These are phyloP conservation scores for Colletotrichum spinosum DNA, from an alignment of 2,329 filamentous ascomycete species.

Conservation along the genomic window DNA sequence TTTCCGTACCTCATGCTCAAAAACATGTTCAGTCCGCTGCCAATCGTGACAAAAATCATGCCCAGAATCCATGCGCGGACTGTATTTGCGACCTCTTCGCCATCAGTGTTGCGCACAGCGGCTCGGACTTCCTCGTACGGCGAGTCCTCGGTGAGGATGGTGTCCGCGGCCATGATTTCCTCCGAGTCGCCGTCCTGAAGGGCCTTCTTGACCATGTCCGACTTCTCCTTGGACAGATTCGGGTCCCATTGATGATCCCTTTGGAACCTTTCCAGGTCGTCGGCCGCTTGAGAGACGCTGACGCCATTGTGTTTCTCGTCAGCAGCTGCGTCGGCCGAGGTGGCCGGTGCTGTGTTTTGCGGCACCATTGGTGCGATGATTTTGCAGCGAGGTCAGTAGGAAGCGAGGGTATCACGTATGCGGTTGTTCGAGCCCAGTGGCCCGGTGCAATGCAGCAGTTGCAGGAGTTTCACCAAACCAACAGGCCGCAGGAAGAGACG, in stretches of 20 bases:
- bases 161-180: conserved; percentile 47
- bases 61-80: conserved; percentile 58
- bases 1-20: conserved; percentile 27
- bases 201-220: conserved; percentile 46
- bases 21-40: conserved; percentile 45
- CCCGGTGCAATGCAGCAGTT: background rate
- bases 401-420: background rate
- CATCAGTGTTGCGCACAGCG: conserved; percentile 35
- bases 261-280: conserved; percentile 45
- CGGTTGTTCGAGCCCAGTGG: background rate
- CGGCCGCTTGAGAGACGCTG: conserved; percentile 18
- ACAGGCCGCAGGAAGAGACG: background rate
- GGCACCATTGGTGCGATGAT: background rate
- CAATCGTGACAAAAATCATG: conserved; percentile 57
- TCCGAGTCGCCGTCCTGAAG: conserved; percentile 45
- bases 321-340: background rate
- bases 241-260: conserved; percentile 50
- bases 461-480: background rate
- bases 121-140: conserved; percentile 48
- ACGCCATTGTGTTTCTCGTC: conserved; percentile 5
- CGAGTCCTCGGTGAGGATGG: conserved; percentile 49
- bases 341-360: background rate
- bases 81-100: conserved; percentile 45
- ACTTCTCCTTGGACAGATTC: conserved; percentile 48
- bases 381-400: background rate